phyloP scores from a whole-genome alignment of 345 rosid species.

The Moricandia moricandioides region DNA sequence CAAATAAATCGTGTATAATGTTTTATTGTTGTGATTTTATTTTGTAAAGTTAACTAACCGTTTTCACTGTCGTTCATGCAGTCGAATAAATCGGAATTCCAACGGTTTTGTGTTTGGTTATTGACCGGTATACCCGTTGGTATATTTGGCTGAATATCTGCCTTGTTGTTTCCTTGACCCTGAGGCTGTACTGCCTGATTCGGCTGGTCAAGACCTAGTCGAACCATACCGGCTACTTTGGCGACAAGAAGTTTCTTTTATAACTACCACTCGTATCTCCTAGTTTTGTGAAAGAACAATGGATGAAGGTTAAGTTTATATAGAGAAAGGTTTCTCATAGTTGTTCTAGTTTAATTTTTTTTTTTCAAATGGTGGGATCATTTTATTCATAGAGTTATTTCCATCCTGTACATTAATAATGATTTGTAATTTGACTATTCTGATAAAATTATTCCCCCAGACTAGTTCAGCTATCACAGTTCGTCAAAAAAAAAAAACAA shows the following conservation, averaged over 20 bases:
- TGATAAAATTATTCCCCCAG: background rate
- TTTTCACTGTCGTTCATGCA: conserved; percentile 67
- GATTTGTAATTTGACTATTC: background rate
- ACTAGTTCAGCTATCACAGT: background rate
- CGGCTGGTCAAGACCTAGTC: conserved; percentile 5
- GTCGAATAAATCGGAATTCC: conserved; percentile 59
- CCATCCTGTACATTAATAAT: conserved; percentile 7
- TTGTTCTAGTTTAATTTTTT: background rate
- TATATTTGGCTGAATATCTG: conserved; percentile 2
- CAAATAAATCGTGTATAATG: background rate
- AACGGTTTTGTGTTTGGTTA: conserved; percentile 25
- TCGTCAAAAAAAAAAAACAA: background rate
- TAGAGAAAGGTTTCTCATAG: background rate
- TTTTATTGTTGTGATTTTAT: background rate
- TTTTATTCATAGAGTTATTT: background rate
- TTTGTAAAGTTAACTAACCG: conserved; percentile 36
- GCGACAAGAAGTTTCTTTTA: background rate
- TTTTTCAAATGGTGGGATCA: background rate
- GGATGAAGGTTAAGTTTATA: background rate
- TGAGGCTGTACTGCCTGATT: conserved; percentile 7
- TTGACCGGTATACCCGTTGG: conserved; percentile 10
- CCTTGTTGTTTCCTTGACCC: background rate
- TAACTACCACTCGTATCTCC: background rate
- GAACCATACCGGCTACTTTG: conserved; percentile 9
- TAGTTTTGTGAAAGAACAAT: background rate